Conservation (phyloP, 1,284 basidiomycete genomes). For the Volvariella volvacea region DNA sequence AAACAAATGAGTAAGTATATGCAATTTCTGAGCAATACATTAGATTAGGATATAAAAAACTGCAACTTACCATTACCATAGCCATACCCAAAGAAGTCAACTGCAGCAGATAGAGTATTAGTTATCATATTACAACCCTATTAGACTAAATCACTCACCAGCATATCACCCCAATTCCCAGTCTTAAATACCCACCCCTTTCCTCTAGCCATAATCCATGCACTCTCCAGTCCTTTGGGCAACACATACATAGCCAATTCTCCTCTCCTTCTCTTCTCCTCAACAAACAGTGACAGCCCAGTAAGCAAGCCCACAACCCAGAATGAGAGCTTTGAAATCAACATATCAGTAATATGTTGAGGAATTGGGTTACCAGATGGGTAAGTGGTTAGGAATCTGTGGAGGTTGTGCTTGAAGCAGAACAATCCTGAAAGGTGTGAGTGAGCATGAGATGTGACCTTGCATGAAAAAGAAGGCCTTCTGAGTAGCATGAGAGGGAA, state of each 20-base stretch:
- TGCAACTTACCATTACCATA: constrained; percentile 74
- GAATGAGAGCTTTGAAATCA: constrained; percentile 68
- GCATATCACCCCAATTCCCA: constrained; percentile 60
- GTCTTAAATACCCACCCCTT: constrained; percentile 75
- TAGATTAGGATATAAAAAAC: constrained; percentile 14
- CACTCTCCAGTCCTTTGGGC: constrained; percentile 86
- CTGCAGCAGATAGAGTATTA: constrained; percentile 15
- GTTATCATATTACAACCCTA: constrained; percentile 6
- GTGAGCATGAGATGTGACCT: constrained; percentile 1
- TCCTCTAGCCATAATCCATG: constrained; percentile 77
- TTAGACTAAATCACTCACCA: constrained; percentile 35
- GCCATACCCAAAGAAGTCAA: constrained; percentile 75
- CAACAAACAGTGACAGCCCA: constrained; percentile 79
- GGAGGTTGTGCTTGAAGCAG: constrained; percentile 67
- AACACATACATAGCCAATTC: constrained; percentile 95
- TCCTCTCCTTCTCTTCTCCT: constrained; percentile 75
- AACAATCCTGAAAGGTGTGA: constrained; percentile 47
- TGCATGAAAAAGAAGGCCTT: not conserved
- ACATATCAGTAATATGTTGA: constrained; percentile 39
- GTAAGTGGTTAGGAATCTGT: constrained; percentile 37
- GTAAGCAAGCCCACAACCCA: constrained; percentile 74
- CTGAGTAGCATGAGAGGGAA: constrained; percentile 9
- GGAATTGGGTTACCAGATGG: constrained; percentile 30
- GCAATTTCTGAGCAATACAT: constrained; percentile 5
- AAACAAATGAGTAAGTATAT: constrained; percentile 7